phyloP scores from a whole-genome alignment of 83 land plant genomes.

The Isoetes engelmannii region DNA sequence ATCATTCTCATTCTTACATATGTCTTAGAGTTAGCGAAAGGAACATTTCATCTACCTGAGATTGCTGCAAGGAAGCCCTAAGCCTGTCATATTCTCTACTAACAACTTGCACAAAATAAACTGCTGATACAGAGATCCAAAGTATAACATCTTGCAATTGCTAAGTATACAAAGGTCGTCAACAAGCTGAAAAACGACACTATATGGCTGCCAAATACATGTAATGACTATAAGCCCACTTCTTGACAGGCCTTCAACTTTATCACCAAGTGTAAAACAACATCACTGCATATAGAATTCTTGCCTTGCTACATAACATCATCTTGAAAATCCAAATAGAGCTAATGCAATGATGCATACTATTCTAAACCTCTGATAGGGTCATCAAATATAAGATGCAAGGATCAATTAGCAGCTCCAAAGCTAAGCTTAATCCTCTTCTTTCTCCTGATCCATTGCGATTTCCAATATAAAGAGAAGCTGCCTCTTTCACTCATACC shows the following conservation, averaged over 20 bases:
- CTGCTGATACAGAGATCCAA: constrained; percentile 1
- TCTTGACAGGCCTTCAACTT: constrained; percentile 3
- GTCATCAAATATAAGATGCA: constrained; percentile 1
- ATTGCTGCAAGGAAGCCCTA: too few species aligned
- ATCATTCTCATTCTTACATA: background rate
- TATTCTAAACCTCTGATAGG: constrained; percentile 2
- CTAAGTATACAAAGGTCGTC: background rate
- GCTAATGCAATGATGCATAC: background rate
- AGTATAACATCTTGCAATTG: constrained; percentile 1
- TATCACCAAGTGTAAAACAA: background rate
- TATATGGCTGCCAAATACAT: background rate
- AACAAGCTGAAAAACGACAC: background rate
- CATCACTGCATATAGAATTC: background rate
- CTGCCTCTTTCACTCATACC: background rate
- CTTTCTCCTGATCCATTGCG: background rate
- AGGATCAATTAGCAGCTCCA: constrained; percentile 10
- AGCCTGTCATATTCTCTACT: too few species aligned
- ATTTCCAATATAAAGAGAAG: background rate
- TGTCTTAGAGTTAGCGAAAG: background rate
- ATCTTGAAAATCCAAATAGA: background rate
- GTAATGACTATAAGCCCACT: background rate
- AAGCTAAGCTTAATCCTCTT: background rate
- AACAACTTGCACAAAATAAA: too few species aligned
- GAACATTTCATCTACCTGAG: too few species aligned
- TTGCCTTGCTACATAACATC: too few species aligned